Evolutionary conservation across 768 basidiomycete species (phyloP), one percentile per base, ranked within the genome.

Genomic region (Leucosporidium scottii): DNA sequence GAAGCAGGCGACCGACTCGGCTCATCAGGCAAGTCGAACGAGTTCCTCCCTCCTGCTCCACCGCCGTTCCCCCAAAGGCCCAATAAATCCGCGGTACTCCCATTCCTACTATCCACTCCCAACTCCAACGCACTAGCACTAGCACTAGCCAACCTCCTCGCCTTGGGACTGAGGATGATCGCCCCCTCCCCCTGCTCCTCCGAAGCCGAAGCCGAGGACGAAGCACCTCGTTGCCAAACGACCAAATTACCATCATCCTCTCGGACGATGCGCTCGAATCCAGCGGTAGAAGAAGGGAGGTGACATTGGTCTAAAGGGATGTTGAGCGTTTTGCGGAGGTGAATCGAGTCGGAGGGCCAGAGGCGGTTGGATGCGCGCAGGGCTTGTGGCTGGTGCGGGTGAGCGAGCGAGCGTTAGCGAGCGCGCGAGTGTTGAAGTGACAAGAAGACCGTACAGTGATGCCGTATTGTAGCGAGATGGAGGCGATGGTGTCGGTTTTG

Each of bases 311-410:
- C 80, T 54, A 81, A 74, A 0, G 93, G 92, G 65, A 98, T 87
- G 74, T 89, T 86, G 47, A 96, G 84, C 9, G 85, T 81, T 56
- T 86, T 85, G 34, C 93, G 88, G 44, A 93, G 83, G 79, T 94
- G 91, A 56, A 99, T 89, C 1, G 91, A 84, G 76, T 98, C 96
- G 10, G 90, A 88, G 9, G 91, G 78, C 96, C 96, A 99, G 12
- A 99, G 81, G 71, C 93, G 90, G 78, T 99, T 99, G 58, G 87
- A 86, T 73, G 86, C 83, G 58, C 93, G 87, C 18, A 99, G 83
- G 20, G 88, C 87, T 31, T 90, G 83, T 62, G 80, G 74, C 81
- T 81, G 73, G 8, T 59, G 20, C 12, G 28, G 39, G 51, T 18
- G 3, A 23, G 27, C 3, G 48, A 49, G 34, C 21, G 39, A 60